These are phyloP conservation scores for Athelia psychrophila DNA, from an alignment of 1,284 basidiomycete species.

Conservation along the genomic window DNA sequence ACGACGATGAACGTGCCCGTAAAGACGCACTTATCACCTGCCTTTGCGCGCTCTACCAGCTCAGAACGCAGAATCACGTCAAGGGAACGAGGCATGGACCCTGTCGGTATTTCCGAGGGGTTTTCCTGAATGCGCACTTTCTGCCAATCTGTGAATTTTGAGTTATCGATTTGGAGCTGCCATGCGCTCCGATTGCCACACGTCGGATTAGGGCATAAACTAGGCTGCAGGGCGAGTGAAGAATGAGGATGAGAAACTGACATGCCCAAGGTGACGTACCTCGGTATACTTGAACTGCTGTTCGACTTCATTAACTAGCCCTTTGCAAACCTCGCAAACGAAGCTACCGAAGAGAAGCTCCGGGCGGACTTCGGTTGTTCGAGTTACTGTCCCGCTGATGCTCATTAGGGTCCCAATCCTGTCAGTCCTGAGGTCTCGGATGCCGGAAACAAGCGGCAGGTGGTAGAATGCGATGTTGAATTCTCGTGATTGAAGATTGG, in stretches of 20 bases:
- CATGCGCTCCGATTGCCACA: constrained; percentile 91
- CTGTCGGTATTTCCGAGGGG: constrained; percentile 97
- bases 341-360: constrained; percentile 95
- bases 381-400: constrained; percentile 95
- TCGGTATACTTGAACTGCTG: constrained; percentile 99
- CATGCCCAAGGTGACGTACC: constrained; percentile 53
- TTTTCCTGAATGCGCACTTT: constrained; percentile 99
- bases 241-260: not conserved
- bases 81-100: constrained; percentile 95
- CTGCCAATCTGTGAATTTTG: constrained; percentile 99
- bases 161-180: constrained; percentile 95
- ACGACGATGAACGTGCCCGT: constrained; percentile 98
- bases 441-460: constrained; percentile 91
- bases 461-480: constrained; percentile 97
- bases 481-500: constrained; percentile 89
- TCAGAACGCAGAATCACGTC: constrained; percentile 96
- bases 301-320: constrained; percentile 91
- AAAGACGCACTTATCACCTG: constrained; percentile 98
- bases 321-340: constrained; percentile 86
- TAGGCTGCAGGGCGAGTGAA: constrained; percentile 55
- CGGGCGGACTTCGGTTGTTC: constrained; percentile 96
- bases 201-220: constrained; percentile 89
- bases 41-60: constrained; percentile 96
- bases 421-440: constrained; percentile 92
- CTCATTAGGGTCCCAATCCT: constrained; percentile 92